Percentiles rank a stretch among this genome's conserved stretches.
Evolutionary conservation across 495 filamentous ascomycete genomes (phyloP).

Genomic region (Talaromyces stipitatus): DNA sequence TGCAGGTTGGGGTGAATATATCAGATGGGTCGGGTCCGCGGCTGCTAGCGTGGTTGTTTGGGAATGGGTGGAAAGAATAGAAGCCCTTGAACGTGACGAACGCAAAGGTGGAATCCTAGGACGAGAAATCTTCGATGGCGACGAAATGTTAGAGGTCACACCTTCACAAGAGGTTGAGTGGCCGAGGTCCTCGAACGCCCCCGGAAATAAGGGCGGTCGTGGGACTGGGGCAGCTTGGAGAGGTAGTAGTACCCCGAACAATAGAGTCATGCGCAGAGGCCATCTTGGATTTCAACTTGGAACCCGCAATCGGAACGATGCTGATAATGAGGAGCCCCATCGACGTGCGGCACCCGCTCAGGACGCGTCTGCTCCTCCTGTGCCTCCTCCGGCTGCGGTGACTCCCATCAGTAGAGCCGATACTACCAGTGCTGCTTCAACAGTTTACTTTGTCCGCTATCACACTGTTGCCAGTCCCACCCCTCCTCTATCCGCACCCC

Average conservation of each 20-base stretch:
- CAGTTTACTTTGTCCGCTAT: slow-evolving; percentile 77
- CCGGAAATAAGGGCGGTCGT: slow-evolving; percentile 29
- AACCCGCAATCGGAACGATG: slow-evolving; percentile 17
- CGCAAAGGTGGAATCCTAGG: slow-evolving; percentile 93
- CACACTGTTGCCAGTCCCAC: slow-evolving; percentile 67
- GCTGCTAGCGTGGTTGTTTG: slow-evolving; percentile 95
- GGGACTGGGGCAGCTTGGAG: slow-evolving; percentile 34
- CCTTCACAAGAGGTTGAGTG: slow-evolving; percentile 52
- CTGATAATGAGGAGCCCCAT: slow-evolving; percentile 1
- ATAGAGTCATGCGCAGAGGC: slow-evolving; percentile 28
- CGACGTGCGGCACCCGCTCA: slow-evolving; percentile 12
- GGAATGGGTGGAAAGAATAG: slow-evolving; percentile 99
- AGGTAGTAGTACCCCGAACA: slow-evolving; percentile 31
- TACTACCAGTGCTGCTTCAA: slow-evolving; percentile 69
- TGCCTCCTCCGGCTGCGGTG: slow-evolving; percentile 54
- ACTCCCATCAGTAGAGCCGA: slow-evolving; percentile 75
- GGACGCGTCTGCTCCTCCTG: slow-evolving; percentile 40
- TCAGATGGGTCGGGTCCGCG: slow-evolving; percentile 94
- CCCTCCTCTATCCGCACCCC: slow-evolving; percentile 36
- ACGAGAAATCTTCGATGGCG: slow-evolving; percentile 90
- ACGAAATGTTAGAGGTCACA: slow-evolving; percentile 84
- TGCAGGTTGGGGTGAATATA: slow-evolving; percentile 94
- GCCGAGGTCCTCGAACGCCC: slow-evolving; percentile 28
- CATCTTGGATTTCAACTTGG: slow-evolving; percentile 21
- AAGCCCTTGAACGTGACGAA: slow-evolving; percentile 90